Evolutionary conservation across 2,329 filamentous ascomycete species (phyloP).

Genomic region (Truncatella angustata): DNA sequence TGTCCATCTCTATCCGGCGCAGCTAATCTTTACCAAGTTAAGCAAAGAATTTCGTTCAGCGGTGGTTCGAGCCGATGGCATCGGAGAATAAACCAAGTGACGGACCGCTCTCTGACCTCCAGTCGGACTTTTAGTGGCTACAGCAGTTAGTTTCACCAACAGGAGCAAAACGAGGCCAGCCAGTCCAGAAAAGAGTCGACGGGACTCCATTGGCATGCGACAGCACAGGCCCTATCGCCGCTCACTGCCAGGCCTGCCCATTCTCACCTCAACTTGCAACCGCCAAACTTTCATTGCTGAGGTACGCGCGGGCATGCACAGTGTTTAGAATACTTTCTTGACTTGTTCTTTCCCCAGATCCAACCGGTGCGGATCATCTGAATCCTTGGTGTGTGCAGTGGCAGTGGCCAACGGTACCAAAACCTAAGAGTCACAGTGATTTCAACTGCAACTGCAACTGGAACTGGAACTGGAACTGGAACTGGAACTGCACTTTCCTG

Average conservation of each 20-base stretch:
- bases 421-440: background rate
- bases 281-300: too few species aligned
- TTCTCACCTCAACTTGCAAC: background rate
- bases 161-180: background rate
- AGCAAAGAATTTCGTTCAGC: background rate
- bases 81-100: background rate
- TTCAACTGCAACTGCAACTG: background rate
- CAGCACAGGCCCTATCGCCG: too few species aligned
- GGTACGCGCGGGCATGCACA: too few species aligned
- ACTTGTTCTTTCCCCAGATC: background rate
- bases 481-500: background rate
- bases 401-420: background rate
- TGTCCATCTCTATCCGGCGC: background rate
- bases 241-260: too few species aligned
- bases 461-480: background rate
- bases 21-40: background rate
- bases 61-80: background rate
- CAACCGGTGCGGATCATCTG: background rate
- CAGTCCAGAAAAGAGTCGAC: background rate
- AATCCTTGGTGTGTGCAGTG: background rate
- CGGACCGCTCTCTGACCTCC: background rate
- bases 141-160: constrained; percentile 1
- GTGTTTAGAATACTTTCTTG: background rate
- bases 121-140: background rate
- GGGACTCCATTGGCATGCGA: background rate